These are phyloP conservation scores for Xylaria sp. DNA, from an alignment of 2,329 filamentous ascomycete genomes.

Conservation along the genomic window DNA sequence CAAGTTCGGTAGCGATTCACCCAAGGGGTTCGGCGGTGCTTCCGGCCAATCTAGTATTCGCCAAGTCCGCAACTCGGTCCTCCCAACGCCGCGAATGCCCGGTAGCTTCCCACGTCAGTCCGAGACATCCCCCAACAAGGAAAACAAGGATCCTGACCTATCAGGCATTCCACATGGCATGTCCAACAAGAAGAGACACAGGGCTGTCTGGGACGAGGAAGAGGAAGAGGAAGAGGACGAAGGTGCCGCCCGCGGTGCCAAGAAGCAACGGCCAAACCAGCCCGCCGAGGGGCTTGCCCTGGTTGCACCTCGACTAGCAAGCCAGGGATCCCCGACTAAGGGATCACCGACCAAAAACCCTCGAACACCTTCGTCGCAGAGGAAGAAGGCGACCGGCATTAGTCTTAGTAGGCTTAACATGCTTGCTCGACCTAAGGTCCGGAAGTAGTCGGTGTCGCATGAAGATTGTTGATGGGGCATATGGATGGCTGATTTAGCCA, in stretches of 20 bases:
- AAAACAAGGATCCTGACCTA: conserved; percentile 41
- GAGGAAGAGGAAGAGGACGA: conserved; percentile 51
- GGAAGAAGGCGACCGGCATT: conserved; percentile 52
- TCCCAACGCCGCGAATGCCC: conserved; percentile 51
- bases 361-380: conserved; percentile 40
- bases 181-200: conserved; percentile 66
- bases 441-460: conserved; percentile 42
- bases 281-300: conserved; percentile 56
- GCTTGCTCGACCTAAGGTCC: conserved; percentile 62
- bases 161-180: conserved; percentile 63
- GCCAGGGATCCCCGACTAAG: conserved; percentile 40
- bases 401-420: conserved; percentile 64
- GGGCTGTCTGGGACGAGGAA: conserved; percentile 60
- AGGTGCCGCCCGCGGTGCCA: conserved; percentile 53
- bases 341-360: conserved; percentile 18
- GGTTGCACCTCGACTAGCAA: conserved; percentile 51
- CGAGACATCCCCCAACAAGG: conserved; percentile 34
- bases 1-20: conserved; percentile 52
- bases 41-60: conserved; percentile 64
- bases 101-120: conserved; percentile 53
- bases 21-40: conserved; percentile 58
- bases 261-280: conserved; percentile 58
- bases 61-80: conserved; percentile 58
- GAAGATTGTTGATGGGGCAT: background rate
- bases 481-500: background rate